Conservation (phyloP, 78 protist species). For the Dictyostelium citrinum region DNA sequence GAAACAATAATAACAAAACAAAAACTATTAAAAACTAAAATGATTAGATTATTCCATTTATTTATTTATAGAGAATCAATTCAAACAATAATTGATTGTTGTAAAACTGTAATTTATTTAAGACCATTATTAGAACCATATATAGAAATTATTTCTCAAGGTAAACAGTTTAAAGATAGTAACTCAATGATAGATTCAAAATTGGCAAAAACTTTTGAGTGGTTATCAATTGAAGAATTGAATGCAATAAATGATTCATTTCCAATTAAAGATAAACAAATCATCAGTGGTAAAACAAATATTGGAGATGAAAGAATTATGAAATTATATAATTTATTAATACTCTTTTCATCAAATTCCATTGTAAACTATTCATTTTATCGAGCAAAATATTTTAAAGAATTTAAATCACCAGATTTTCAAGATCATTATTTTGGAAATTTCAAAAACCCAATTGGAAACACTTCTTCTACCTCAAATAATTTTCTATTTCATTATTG, state of each 20-base stretch:
- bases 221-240: not conserved
- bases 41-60: not conserved
- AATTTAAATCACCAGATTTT: too few species aligned
- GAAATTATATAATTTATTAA: too few species aligned
- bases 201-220: too few species aligned
- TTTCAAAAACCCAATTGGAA: not conserved
- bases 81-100: not conserved
- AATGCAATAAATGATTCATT: not conserved
- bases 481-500: not conserved
- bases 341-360: not conserved
- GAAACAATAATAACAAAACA: not conserved
- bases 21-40: too few species aligned
- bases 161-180: too few species aligned
- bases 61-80: not conserved
- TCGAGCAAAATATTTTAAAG: not conserved
- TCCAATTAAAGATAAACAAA: not conserved
- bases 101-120: not conserved
- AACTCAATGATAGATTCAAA: not conserved
- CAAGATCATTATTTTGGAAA: not conserved
- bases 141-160: too few species aligned
- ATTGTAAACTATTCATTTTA: not conserved
- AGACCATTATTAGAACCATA: not conserved
- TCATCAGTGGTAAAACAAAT: too few species aligned
- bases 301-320: not conserved
- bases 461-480: not conserved